Evolutionary conservation across 2,329 filamentous ascomycete species (phyloP).

Genomic region (Grosmannia clavigera): DNA sequence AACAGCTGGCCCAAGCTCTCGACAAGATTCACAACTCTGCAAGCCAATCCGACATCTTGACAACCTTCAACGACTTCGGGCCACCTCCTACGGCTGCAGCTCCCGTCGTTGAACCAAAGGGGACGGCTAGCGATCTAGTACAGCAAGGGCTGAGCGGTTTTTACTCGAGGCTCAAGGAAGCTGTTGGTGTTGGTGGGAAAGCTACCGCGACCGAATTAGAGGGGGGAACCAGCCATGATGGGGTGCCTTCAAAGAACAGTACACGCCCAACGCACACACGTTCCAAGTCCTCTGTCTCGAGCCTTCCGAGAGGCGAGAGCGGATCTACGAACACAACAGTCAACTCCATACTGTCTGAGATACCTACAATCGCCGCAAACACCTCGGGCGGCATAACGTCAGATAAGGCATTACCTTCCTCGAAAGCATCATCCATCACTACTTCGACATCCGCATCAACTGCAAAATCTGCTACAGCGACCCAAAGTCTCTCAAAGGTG

Average conservation of each 20-base stretch:
- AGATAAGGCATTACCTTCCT: conserved; percentile 28
- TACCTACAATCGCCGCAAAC: conserved; percentile 23
- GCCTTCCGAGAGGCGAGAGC: conserved; percentile 17
- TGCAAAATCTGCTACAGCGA: conserved; percentile 28
- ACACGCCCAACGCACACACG: conserved; percentile 20
- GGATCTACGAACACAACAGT: conserved; percentile 21
- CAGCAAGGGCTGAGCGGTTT: conserved; percentile 81
- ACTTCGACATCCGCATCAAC: conserved; percentile 28
- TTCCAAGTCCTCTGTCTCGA: conserved; percentile 19
- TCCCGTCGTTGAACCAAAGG: conserved; percentile 52
- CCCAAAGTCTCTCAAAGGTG: conserved; percentile 29
- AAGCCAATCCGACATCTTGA: conserved; percentile 73
- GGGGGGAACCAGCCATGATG: conserved; percentile 31
- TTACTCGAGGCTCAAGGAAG: conserved; percentile 74
- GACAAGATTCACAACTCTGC: conserved; percentile 82
- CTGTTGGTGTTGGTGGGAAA: conserved; percentile 56
- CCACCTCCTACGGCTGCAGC: conserved; percentile 46
- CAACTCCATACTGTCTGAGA: conserved; percentile 21
- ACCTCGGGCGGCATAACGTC: conserved; percentile 21
- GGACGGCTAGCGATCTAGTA: conserved; percentile 58
- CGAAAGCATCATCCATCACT: conserved; percentile 36
- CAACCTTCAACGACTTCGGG: conserved; percentile 88
- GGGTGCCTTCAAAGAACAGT: conserved; percentile 26
- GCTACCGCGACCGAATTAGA: conserved; percentile 17
- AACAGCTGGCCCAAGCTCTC: conserved; percentile 63